Conservation (phyloP, 2,329 filamentous ascomycete species). For the Pseudohalonectria lignicola region DNA sequence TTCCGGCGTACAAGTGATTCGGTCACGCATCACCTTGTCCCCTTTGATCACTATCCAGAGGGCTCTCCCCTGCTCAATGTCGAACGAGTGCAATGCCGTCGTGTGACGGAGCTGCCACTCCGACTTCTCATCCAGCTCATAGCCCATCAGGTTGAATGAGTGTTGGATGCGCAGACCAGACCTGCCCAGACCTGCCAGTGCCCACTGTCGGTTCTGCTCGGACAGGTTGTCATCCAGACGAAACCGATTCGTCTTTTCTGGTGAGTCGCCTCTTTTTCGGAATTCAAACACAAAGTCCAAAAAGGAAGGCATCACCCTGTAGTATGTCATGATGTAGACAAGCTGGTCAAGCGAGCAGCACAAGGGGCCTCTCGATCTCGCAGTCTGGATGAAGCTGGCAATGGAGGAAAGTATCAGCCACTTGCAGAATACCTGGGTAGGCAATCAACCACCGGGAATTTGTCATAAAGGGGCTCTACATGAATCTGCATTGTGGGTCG, state of each 20-base stretch:
- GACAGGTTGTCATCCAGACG: conserved; percentile 9
- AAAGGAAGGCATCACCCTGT: conserved; percentile 13
- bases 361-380: not conserved
- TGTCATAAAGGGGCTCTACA: too few relatives aligned
- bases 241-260: conserved; percentile 7
- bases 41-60: conserved; percentile 13
- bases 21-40: conserved; percentile 6
- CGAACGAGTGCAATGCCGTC: conserved; percentile 11
- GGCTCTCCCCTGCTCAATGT: conserved; percentile 7
- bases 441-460: too few relatives aligned
- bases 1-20: conserved; percentile 5
- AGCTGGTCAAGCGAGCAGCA: not conserved
- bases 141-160: conserved; percentile 10
- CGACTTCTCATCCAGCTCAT: conserved; percentile 5
- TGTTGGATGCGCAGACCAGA: conserved; percentile 10
- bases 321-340: conserved; percentile 8
- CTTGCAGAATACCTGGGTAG: not conserved
- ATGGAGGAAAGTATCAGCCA: not conserved
- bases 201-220: conserved; percentile 1
- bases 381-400: not conserved
- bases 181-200: conserved; percentile 3
- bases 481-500: not conserved
- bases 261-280: conserved; percentile 3
- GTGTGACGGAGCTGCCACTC: conserved; percentile 11
- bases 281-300: conserved; percentile 12